Evolutionary conservation across 441 rosid species (phyloP).

Genomic region (Populus hybrid): DNA sequence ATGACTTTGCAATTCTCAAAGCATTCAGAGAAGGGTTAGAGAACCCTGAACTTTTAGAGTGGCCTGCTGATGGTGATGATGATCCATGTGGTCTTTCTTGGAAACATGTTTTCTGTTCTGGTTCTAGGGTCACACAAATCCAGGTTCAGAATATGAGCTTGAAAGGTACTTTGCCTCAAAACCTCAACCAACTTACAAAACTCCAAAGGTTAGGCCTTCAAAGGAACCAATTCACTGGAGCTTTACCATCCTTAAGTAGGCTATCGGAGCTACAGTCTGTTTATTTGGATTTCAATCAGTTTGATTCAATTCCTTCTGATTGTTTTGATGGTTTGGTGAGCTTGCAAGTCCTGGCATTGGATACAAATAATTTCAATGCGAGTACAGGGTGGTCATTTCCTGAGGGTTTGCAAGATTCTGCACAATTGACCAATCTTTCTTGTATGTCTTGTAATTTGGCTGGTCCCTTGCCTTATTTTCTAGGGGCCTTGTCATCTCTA

Average conservation of each 20-base stretch:
- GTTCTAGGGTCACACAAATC: slow-evolving; percentile 55
- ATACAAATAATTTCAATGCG: slow-evolving; percentile 49
- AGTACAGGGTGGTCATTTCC: slow-evolving; percentile 62
- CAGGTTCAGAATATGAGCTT: slow-evolving; percentile 53
- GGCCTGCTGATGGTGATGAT: slow-evolving; percentile 51
- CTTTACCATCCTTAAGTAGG: slow-evolving; percentile 55
- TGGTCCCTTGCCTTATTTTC: slow-evolving; percentile 60
- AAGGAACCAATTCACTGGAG: slow-evolving; percentile 52
- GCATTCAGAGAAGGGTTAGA: slow-evolving; percentile 55
- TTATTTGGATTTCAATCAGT: slow-evolving; percentile 53
- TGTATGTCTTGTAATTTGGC: slow-evolving; percentile 58
- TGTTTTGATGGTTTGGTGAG: slow-evolving; percentile 48
- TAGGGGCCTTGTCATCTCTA: slow-evolving; percentile 49
- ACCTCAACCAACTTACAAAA: slow-evolving; percentile 49
- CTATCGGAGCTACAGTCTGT: slow-evolving; percentile 43
- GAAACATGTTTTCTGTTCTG: slow-evolving; percentile 50
- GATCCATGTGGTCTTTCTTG: slow-evolving; percentile 72
- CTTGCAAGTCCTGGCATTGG: slow-evolving; percentile 63
- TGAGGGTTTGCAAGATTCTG: slow-evolving; percentile 39
- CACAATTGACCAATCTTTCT: slow-evolving; percentile 55
- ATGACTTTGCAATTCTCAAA: slow-evolving; percentile 48
- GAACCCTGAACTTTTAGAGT: slow-evolving; percentile 61
- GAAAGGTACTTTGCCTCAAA: slow-evolving; percentile 57
- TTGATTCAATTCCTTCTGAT: slow-evolving; percentile 60
- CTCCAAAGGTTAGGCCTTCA: slow-evolving; percentile 56